Conservation (phyloP, 2,329 filamentous ascomycete species). For the Aspergillus awamori region DNA sequence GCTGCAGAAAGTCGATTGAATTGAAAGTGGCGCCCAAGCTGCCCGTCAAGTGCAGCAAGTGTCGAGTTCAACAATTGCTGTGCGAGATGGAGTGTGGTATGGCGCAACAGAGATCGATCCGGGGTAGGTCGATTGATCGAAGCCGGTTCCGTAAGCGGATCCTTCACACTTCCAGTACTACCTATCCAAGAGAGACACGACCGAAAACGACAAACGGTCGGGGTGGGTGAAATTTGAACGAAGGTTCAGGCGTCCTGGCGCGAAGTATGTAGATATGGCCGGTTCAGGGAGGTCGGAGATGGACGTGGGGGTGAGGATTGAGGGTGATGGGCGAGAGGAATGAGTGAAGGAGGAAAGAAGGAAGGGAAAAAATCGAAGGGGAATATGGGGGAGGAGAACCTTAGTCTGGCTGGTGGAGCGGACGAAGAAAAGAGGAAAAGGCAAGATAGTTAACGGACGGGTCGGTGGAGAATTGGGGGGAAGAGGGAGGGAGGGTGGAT, state of each 20-base stretch:
- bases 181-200: conserved; percentile 10
- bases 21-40: conserved; percentile 22
- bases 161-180: conserved; percentile 6
- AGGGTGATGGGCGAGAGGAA: conserved; percentile 23
- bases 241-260: conserved; percentile 1
- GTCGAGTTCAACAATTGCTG: conserved; percentile 2
- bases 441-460: conserved; percentile 27
- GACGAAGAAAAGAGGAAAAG: conserved; percentile 26
- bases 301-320: conserved; percentile 21
- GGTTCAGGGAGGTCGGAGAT: conserved; percentile 24
- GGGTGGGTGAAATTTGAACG: conserved; percentile 14
- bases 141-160: background rate
- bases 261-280: conserved; percentile 17
- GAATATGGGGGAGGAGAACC: conserved; percentile 30
- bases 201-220: conserved; percentile 25
- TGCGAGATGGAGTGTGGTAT: background rate
- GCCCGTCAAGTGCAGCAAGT: conserved; percentile 22
- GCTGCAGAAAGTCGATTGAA: conserved; percentile 26
- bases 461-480: conserved; percentile 27
- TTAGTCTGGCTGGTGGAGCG: conserved; percentile 25
- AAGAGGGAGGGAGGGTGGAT: conserved; percentile 11
- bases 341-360: conserved; percentile 21
- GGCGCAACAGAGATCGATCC: background rate
- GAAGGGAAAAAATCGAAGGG: conserved; percentile 22
- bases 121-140: conserved; percentile 4